Conservation (phyloP, 2,329 filamentous ascomycete genomes). For the Myriosclerotinia duriaeana region DNA sequence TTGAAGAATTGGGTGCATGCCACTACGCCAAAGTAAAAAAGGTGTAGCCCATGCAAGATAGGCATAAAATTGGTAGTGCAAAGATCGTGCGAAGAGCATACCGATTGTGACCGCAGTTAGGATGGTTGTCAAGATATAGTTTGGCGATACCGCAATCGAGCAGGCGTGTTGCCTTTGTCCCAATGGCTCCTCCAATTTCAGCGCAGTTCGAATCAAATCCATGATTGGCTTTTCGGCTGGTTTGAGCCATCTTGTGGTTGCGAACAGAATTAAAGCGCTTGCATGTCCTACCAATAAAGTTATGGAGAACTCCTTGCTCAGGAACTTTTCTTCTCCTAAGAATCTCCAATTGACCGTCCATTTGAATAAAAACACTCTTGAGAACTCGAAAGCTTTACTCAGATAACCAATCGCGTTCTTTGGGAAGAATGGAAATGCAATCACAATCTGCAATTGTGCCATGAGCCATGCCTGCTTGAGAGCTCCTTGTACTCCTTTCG, state of each 20-base stretch:
- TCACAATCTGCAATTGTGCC: slow-evolving; percentile 70
- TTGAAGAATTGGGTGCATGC: slow-evolving; percentile 58
- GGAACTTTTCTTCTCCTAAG: slow-evolving; percentile 77
- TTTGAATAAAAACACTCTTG: slow-evolving; percentile 87
- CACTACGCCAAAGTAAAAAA: slow-evolving; percentile 66
- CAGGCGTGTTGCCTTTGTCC: slow-evolving; percentile 49
- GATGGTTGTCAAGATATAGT: slow-evolving; percentile 62
- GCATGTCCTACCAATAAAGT: slow-evolving; percentile 57
- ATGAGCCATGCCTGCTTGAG: slow-evolving; percentile 71
- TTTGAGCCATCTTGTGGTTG: slow-evolving; percentile 58
- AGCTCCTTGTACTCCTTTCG: slow-evolving; percentile 63
- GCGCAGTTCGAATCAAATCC: slow-evolving; percentile 43
- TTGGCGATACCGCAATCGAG: slow-evolving; percentile 52
- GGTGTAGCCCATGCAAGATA: slow-evolving; percentile 74
- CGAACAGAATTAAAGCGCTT: slow-evolving; percentile 56
- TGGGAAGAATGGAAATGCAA: slow-evolving; percentile 66
- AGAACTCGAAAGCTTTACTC: slow-evolving; percentile 83
- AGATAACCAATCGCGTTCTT: slow-evolving; percentile 70
- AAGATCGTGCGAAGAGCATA: slow-evolving; percentile 66
- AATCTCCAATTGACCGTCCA: slow-evolving; percentile 99
- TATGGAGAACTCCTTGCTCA: slow-evolving; percentile 63
- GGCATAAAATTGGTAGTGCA: slow-evolving; percentile 76
- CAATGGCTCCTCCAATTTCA: slow-evolving; percentile 41
- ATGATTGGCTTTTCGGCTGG: slow-evolving; percentile 53
- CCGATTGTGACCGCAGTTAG: slow-evolving; percentile 65